Conservation (phyloP, 345 rosid genomes). For the Carallia brachiata region DNA sequence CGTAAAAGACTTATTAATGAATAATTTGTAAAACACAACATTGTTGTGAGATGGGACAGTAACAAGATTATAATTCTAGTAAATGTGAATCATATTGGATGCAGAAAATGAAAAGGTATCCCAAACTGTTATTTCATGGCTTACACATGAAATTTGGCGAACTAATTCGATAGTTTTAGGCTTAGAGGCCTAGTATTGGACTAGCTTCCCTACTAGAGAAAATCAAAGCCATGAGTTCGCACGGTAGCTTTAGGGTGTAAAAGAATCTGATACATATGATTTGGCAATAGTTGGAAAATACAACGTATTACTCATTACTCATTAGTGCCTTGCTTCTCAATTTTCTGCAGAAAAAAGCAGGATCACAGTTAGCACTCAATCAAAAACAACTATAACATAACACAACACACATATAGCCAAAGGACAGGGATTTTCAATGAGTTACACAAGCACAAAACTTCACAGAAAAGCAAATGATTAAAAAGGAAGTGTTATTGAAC, state of each 20-base stretch:
- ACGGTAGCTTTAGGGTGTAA: neutral
- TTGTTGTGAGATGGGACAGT: too few species aligned
- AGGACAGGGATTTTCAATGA: neutral
- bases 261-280: neutral
- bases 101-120: neutral
- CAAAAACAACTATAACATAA: neutral
- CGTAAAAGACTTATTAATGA: too few species aligned
- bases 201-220: neutral
- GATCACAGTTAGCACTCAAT: slow-evolving; percentile 1
- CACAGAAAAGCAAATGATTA: too few species aligned
- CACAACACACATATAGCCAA: neutral
- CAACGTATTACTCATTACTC: slow-evolving; percentile 26
- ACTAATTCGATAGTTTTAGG: neutral
- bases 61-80: neutral
- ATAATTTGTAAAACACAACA: too few species aligned
- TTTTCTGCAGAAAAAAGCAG: slow-evolving; percentile 28
- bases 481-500: too few species aligned
- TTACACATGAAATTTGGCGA: neutral
- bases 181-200: neutral
- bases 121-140: neutral
- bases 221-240: neutral
- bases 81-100: slow-evolving; percentile 3
- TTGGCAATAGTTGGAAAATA: neutral
- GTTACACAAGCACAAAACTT: too few species aligned
- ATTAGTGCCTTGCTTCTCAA: slow-evolving; percentile 21